A percentile compares a stretch with the other conserved stretches of the same genome.
Evolutionary conservation across 2,329 filamentous ascomycete species (phyloP).

Genomic region (Thermoascus crustaceus): DNA sequence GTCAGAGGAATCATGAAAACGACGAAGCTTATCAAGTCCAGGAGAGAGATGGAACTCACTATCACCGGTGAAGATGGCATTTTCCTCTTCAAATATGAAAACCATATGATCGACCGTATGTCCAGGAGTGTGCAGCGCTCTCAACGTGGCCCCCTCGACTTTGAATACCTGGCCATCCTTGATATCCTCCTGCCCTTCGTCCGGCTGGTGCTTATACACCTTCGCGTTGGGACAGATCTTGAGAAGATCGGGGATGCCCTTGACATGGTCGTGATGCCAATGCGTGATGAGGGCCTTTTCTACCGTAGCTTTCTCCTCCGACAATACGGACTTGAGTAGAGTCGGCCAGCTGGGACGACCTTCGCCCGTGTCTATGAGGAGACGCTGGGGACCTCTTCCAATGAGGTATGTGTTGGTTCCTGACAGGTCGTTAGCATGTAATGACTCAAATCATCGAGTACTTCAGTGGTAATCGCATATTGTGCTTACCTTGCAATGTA

Average conservation of each 20-base stretch:
- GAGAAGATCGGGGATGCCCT: slow-evolving; percentile 64
- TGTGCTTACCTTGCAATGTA: slow-evolving; percentile 47
- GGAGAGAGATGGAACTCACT: slow-evolving; percentile 35
- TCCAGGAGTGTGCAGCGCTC: slow-evolving; percentile 60
- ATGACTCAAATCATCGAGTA: background rate
- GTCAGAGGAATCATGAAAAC: slow-evolving; percentile 1
- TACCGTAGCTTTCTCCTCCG: slow-evolving; percentile 60
- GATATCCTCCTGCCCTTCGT: slow-evolving; percentile 45
- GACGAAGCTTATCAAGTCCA: background rate
- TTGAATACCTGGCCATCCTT: slow-evolving; percentile 46
- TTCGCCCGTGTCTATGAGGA: slow-evolving; percentile 87
- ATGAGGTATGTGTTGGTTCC: slow-evolving; percentile 93
- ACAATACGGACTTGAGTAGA: slow-evolving; percentile 56
- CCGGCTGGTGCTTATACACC: slow-evolving; percentile 60
- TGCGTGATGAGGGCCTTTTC: slow-evolving; percentile 73
- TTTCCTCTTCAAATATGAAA: slow-evolving; percentile 66
- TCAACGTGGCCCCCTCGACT: slow-evolving; percentile 52
- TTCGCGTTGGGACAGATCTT: slow-evolving; percentile 53
- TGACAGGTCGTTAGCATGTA: no score
- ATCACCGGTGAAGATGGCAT: slow-evolving; percentile 81
- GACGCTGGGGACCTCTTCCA: slow-evolving; percentile 61
- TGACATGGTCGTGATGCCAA: slow-evolving; percentile 83
- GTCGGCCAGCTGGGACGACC: slow-evolving; percentile 66
- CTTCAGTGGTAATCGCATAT: background rate
- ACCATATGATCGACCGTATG: slow-evolving; percentile 78